phyloP scores from a whole-genome alignment of 1,284 basidiomycete species.

The Cronartium ribicola region DNA sequence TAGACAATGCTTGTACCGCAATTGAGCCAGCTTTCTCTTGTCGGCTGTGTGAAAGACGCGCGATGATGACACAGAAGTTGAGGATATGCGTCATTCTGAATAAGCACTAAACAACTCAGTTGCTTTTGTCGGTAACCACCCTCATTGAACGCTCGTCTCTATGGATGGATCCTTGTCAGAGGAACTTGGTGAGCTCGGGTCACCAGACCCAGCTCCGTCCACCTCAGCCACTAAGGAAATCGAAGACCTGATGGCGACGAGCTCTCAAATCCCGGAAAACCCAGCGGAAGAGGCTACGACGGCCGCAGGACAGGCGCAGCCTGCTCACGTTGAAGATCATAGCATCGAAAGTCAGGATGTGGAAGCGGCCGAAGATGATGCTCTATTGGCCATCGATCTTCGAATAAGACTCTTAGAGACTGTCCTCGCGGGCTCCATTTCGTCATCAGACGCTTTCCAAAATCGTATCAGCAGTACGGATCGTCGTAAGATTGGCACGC shows the following conservation, averaged over 20 bases:
- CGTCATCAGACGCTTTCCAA: slow-evolving; percentile 32
- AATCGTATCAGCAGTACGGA: slow-evolving; percentile 6
- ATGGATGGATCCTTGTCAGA: not conserved
- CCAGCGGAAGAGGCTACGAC: not conserved
- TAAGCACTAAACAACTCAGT: too few species aligned
- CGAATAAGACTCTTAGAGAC: slow-evolving; percentile 48
- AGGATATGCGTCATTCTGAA: too few species aligned
- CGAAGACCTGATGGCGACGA: not conserved
- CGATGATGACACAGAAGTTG: too few species aligned
- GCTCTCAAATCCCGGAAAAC: not conserved
- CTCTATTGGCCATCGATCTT: slow-evolving; percentile 45
- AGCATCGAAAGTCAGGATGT: not conserved
- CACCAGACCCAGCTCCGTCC: not conserved
- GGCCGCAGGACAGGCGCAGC: not conserved
- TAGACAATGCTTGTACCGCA: too few species aligned
- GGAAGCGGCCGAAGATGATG: slow-evolving; percentile 11
- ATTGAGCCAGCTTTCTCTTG: too few species aligned
- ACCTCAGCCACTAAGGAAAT: not conserved
- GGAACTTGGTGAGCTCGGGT: not conserved
- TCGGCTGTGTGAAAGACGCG: too few species aligned
- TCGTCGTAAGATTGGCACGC: not conserved
- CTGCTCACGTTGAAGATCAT: not conserved
- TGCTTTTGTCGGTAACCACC: too few species aligned
- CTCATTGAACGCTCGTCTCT: not conserved
- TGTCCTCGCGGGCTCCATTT: slow-evolving; percentile 44